Evolutionary conservation across 306 rosid genomes (phyloP).

Genomic region (Glycine latifolia): DNA sequence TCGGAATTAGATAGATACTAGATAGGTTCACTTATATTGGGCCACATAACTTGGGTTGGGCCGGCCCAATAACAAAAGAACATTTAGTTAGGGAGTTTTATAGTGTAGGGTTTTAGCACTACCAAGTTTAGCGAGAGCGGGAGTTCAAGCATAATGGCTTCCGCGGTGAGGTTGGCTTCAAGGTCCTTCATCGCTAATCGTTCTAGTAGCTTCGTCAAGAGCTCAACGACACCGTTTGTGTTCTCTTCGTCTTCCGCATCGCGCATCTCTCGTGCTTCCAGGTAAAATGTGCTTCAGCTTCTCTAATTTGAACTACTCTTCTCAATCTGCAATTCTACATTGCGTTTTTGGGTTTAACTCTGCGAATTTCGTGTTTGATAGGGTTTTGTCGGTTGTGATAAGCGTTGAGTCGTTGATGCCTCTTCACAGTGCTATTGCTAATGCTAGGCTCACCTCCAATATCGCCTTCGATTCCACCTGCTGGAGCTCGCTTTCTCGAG

Average conservation of each 20-base stretch:
- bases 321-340: background rate
- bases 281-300: conserved; percentile 53
- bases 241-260: conserved; percentile 56
- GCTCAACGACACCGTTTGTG: conserved; percentile 51
- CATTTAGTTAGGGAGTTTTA: no score
- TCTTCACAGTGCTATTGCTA: conserved; percentile 83
- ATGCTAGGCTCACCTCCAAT: conserved; percentile 84
- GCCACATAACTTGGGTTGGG: background rate
- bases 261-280: conserved; percentile 55
- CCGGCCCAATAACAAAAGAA: conserved; percentile 23
- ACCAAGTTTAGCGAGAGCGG: background rate
- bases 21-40: background rate
- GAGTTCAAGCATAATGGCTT: conserved; percentile 54
- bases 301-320: background rate
- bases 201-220: conserved; percentile 55
- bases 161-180: conserved; percentile 63
- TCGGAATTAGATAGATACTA: background rate
- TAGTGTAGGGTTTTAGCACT: background rate
- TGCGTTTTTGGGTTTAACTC: background rate
- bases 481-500: conserved; percentile 94
- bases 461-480: conserved; percentile 74
- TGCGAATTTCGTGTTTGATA: conserved; percentile 12
- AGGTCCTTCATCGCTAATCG: conserved; percentile 62
- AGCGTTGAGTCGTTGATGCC: conserved; percentile 82
- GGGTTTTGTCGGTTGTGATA: conserved; percentile 72